Evolutionary conservation across 352 stramenopile species (phyloP).

Genomic region (Phytophthora melonis): DNA sequence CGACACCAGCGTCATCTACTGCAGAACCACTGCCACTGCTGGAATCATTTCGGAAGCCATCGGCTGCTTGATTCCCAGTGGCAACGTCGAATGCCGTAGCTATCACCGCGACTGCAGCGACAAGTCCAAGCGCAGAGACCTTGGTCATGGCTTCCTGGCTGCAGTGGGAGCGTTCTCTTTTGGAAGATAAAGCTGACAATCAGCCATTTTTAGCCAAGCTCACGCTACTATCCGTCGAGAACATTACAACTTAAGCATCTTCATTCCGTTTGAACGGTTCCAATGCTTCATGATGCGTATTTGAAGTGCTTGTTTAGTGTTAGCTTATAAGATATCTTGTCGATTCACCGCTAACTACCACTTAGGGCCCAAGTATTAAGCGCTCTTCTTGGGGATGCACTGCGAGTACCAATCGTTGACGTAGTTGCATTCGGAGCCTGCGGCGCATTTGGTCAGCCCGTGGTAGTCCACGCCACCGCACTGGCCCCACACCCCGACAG

Average conservation of each 20-base stretch:
- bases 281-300: too few relatives aligned
- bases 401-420: slow-evolving; percentile 59
- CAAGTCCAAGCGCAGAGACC: not conserved
- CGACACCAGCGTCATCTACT: not conserved
- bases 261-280: too few relatives aligned
- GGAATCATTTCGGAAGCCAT: not conserved
- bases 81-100: not conserved
- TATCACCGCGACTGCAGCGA: not conserved
- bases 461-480: slow-evolving; percentile 30
- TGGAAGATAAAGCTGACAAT: not conserved
- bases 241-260: too few relatives aligned
- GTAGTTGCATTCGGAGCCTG: slow-evolving; percentile 38
- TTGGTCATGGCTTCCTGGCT: not conserved
- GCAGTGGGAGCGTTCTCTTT: not conserved
- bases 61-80: not conserved
- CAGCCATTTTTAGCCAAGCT: not conserved
- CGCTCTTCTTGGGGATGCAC: slow-evolving; percentile 39
- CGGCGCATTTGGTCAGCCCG: slow-evolving; percentile 25
- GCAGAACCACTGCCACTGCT: not conserved
- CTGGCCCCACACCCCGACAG: slow-evolving; percentile 39
- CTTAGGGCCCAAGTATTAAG: not conserved
- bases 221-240: too few relatives aligned
- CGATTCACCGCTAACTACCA: too few relatives aligned
- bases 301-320: too few relatives aligned
- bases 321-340: too few relatives aligned